A percentile compares a stretch with the other conserved stretches of the same genome.
Conservation (phyloP, 768 basidiomycete genomes). For the Paxillus involutus region DNA sequence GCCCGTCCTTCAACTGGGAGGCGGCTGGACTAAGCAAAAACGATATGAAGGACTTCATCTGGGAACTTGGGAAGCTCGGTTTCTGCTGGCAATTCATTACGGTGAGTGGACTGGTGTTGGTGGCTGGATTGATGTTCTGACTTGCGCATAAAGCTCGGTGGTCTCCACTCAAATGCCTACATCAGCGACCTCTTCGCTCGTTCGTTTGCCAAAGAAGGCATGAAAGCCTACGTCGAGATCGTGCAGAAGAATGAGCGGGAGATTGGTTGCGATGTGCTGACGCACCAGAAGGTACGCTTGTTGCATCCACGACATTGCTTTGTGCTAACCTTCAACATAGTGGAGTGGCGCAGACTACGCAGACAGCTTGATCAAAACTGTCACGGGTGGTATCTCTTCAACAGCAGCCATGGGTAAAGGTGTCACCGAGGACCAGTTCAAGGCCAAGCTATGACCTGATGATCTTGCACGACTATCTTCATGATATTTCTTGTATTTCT, state of each 20-base stretch:
- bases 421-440: constrained; percentile 89
- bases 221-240: constrained; percentile 98
- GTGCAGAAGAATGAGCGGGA: constrained; percentile 92
- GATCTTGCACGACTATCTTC: not conserved
- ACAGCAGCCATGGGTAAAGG: constrained; percentile 99
- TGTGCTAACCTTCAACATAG: constrained; percentile 38
- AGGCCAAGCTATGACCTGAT: constrained; percentile 40
- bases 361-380: constrained; percentile 89
- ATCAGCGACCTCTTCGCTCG: constrained; percentile 92
- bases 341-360: constrained; percentile 96
- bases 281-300: constrained; percentile 83
- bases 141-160: constrained; percentile 67
- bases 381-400: constrained; percentile 95
- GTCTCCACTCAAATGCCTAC: constrained; percentile 96
- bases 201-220: constrained; percentile 89
- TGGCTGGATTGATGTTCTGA: constrained; percentile 5
- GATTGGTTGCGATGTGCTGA: constrained; percentile 92
- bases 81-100: constrained; percentile 99
- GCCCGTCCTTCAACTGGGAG: constrained; percentile 93
- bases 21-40: constrained; percentile 84
- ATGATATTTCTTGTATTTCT: not conserved
- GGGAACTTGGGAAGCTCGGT: constrained; percentile 92
- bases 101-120: constrained; percentile 43
- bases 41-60: constrained; percentile 88
- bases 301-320: not conserved